These are phyloP conservation scores for Zygoascus bituminiphila DNA, from an alignment of 805 yeast species.

Conservation along the genomic window DNA sequence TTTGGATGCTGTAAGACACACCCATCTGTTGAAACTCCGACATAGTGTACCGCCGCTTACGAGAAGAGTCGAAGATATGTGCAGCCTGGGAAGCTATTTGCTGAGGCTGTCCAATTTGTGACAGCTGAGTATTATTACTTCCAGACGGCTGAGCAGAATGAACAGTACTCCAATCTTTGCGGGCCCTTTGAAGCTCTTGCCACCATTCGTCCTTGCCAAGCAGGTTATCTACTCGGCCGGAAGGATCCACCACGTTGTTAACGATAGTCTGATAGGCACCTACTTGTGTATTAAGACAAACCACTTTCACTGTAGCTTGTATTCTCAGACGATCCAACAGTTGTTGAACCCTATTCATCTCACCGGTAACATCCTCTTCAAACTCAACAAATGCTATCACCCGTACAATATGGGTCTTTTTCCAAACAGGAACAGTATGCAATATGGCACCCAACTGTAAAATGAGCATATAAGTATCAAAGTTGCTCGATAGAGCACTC, in stretches of 20 bases:
- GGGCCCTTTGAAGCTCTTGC: conserved; percentile 54
- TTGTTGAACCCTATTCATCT: conserved; percentile 49
- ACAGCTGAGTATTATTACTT: background rate
- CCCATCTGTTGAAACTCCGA: conserved; percentile 71
- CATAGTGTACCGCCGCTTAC: conserved; percentile 31
- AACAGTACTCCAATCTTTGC: conserved; percentile 28
- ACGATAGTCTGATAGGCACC: conserved; percentile 67
- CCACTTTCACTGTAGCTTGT: conserved; percentile 68
- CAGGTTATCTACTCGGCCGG: conserved; percentile 41
- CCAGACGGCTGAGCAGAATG: background rate
- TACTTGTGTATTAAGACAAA: conserved; percentile 50
- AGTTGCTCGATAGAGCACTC: conserved; percentile 65
- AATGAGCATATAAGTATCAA: conserved; percentile 91
- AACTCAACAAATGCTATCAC: conserved; percentile 87
- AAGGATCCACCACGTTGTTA: conserved; percentile 46
- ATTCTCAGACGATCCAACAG: conserved; percentile 74
- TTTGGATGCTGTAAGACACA: conserved; percentile 67
- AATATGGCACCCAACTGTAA: conserved; percentile 89
- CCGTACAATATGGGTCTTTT: conserved; percentile 60
- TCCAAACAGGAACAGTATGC: conserved; percentile 92
- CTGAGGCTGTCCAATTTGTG: background rate
- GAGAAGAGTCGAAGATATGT: conserved; percentile 3
- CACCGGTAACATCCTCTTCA: conserved; percentile 61
- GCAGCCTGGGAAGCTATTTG: conserved; percentile 3
- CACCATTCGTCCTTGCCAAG: conserved; percentile 79